Conservation (phyloP, 139 green algal genomes). For the Micromonas pusilla region DNA sequence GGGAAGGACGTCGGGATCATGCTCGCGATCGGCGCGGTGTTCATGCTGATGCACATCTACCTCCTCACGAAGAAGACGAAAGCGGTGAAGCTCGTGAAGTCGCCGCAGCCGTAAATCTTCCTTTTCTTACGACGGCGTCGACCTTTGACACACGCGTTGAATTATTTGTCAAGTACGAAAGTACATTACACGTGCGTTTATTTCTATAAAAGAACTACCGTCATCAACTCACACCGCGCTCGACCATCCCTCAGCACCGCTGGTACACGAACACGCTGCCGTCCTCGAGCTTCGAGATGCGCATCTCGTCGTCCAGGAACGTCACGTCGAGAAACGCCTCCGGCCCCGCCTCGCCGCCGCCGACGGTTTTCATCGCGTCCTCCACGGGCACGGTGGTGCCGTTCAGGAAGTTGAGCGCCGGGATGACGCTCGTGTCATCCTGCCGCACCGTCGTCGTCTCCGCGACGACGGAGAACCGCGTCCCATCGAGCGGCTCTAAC, state of each 20-base stretch:
- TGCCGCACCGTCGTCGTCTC: conserved; percentile 13
- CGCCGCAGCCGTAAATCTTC: no score
- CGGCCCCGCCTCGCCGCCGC: neutral
- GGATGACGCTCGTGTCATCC: neutral
- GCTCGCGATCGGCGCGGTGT: conserved; percentile 18
- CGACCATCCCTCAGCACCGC: neutral
- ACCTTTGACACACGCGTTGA: no score
- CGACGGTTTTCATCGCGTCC: neutral
- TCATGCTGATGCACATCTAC: no score
- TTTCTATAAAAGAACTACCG: no score
- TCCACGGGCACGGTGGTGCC: conserved; percentile 20
- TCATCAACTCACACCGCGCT: no score
- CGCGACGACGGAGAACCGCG: neutral
- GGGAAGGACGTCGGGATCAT: conserved; percentile 13
- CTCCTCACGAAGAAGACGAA: no score
- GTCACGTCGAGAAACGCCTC: neutral
- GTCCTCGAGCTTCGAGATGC: conserved; percentile 2
- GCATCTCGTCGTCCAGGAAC: conserved; percentile 15
- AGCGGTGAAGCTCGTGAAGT: no score
- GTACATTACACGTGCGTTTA: no score
- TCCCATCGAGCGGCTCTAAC: neutral
- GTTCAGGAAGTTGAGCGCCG: conserved; percentile 23
- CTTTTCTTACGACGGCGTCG: no score
- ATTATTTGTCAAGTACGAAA: no score
- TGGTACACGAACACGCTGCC: neutral